phyloP scores from a whole-genome alignment of 345 rosid genomes.

The Pugionium dolabratum region DNA sequence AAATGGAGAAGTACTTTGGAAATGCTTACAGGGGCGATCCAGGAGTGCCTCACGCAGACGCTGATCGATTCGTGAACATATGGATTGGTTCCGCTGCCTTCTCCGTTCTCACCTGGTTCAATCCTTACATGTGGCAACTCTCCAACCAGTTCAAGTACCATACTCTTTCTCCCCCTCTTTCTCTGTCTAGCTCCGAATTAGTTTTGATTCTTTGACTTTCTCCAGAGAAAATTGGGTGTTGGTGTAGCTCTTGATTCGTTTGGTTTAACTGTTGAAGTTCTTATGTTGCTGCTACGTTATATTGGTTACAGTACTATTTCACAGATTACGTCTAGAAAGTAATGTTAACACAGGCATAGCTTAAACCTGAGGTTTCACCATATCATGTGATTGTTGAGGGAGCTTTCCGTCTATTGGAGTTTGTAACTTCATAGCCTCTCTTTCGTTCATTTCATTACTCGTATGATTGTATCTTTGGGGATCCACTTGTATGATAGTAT shows the following conservation, averaged over 20 bases:
- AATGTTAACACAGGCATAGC: too few relatives aligned
- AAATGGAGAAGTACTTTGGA: conserved; percentile 91
- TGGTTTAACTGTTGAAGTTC: neutral
- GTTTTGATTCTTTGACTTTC: conserved; percentile 3
- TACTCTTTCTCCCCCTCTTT: conserved; percentile 5
- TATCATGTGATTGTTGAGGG: neutral
- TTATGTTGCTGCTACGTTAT: neutral
- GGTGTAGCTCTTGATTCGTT: conserved; percentile 1
- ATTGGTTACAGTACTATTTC: neutral
- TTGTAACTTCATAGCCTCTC: neutral
- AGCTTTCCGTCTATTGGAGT: neutral
- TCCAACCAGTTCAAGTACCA: conserved; percentile 68
- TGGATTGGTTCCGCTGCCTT: conserved; percentile 84
- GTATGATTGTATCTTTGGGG: too few relatives aligned
- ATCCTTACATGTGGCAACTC: conserved; percentile 88
- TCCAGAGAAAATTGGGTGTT: neutral
- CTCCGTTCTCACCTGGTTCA: conserved; percentile 62
- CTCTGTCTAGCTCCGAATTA: conserved; percentile 1
- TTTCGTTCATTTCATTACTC: too few relatives aligned
- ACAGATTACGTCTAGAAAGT: neutral
- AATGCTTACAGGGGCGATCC: conserved; percentile 94
- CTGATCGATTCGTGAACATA: conserved; percentile 69
- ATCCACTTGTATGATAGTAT: too few relatives aligned
- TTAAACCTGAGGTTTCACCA: too few relatives aligned
- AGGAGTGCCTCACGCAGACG: conserved; percentile 85